These are phyloP conservation scores for Pythium dissotocum DNA, from an alignment of 352 stramenopile species.

Conservation along the genomic window DNA sequence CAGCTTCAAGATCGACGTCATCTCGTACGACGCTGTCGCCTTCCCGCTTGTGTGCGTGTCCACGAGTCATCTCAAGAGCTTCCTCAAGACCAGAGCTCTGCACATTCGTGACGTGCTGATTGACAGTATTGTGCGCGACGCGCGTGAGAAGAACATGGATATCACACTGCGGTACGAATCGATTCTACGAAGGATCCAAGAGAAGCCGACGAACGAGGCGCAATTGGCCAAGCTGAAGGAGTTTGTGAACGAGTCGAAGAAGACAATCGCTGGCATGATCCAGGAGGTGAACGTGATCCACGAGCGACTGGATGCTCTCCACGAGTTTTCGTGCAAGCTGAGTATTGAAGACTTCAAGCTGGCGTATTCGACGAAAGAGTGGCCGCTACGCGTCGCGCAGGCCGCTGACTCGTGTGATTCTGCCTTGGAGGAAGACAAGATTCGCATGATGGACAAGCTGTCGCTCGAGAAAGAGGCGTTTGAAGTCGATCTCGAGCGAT, in stretches of 20 bases:
- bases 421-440: constrained; percentile 90
- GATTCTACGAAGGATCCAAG: constrained; percentile 88
- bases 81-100: constrained; percentile 65
- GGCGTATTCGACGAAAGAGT: constrained; percentile 89
- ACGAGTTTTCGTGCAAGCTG: constrained; percentile 87
- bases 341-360: constrained; percentile 88
- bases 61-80: constrained; percentile 61
- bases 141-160: constrained; percentile 79
- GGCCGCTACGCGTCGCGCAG: constrained; percentile 78
- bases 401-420: constrained; percentile 86
- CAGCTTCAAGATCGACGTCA: constrained; percentile 53
- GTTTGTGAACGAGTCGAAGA: constrained; percentile 86
- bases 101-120: constrained; percentile 81
- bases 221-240: constrained; percentile 89
- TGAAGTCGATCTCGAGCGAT: constrained; percentile 82
- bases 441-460: constrained; percentile 94
- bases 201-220: constrained; percentile 92
- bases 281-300: constrained; percentile 79
- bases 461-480: constrained; percentile 91
- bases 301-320: constrained; percentile 62
- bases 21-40: constrained; percentile 74
- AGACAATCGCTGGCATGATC: constrained; percentile 74
- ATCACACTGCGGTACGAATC: constrained; percentile 89
- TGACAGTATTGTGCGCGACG: constrained; percentile 76
- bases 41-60: constrained; percentile 82